Percentiles rank a stretch among this genome's conserved stretches.
Evolutionary conservation across 768 basidiomycete genomes (phyloP).

Genomic region (Pulveroboletus sp.): DNA sequence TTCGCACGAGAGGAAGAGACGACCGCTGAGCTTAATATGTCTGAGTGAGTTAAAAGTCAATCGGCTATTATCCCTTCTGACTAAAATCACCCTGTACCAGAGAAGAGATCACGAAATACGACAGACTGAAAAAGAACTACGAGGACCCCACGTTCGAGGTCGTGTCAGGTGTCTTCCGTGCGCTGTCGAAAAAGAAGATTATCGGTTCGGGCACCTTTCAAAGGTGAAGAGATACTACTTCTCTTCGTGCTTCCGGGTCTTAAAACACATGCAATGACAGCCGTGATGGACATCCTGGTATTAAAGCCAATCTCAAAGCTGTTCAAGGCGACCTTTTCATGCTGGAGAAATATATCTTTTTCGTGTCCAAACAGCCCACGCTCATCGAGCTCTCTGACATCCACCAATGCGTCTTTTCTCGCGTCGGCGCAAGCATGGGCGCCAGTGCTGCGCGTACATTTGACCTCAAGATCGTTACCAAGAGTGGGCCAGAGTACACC

Average conservation of each 20-base stretch:
- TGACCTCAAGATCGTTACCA: conserved; percentile 85
- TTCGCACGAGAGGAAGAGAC: conserved; percentile 97
- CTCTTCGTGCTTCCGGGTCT: not conserved
- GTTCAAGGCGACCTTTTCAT: conserved; percentile 96
- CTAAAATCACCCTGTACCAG: conserved; percentile 33
- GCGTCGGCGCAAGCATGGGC: conserved; percentile 81
- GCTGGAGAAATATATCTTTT: conserved; percentile 96
- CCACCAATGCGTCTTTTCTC: conserved; percentile 86
- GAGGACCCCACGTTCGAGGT: conserved; percentile 95
- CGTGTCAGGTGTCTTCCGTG: conserved; percentile 89
- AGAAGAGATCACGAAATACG: conserved; percentile 73
- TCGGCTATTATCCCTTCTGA: not conserved
- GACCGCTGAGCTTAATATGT: conserved; percentile 89
- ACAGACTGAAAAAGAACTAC: conserved; percentile 86
- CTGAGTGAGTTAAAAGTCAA: conserved; percentile 56
- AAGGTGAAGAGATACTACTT: conserved; percentile 46
- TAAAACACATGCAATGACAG: conserved; percentile 35
- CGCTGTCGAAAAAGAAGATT: conserved; percentile 86
- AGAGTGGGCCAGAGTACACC: conserved; percentile 76
- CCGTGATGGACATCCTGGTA: conserved; percentile 85
- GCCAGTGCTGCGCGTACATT: conserved; percentile 87
- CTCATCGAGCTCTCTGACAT: conserved; percentile 89
- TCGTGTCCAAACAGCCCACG: conserved; percentile 92
- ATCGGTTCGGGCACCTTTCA: conserved; percentile 82
- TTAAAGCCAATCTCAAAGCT: conserved; percentile 97